These are phyloP conservation scores for Colletotrichum acutatum DNA, from an alignment of 2,329 filamentous ascomycete genomes.

Conservation along the genomic window DNA sequence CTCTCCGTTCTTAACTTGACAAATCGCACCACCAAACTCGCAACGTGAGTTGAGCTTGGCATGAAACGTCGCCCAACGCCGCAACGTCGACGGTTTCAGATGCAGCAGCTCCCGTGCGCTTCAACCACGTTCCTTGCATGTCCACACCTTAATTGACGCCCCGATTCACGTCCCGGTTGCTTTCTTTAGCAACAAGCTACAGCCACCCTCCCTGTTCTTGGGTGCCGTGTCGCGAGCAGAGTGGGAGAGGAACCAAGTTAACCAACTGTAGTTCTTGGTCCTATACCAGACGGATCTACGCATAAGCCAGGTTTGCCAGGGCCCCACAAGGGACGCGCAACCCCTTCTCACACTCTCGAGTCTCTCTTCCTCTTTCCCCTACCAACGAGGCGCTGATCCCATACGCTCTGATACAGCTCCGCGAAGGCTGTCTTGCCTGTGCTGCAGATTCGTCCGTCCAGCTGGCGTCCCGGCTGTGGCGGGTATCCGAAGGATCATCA, in stretches of 20 bases:
- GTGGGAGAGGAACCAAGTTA: background rate
- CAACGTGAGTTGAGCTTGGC: conserved; percentile 31
- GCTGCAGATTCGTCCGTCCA: conserved; percentile 14
- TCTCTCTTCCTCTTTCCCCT: conserved; percentile 22
- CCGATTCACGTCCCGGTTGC: conserved; percentile 30
- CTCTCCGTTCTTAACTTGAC: conserved; percentile 8
- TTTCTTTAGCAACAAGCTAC: conserved; percentile 33
- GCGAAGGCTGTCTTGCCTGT: conserved; percentile 29
- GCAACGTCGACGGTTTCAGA: conserved; percentile 36
- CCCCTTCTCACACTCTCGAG: conserved; percentile 19
- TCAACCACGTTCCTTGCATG: conserved; percentile 35
- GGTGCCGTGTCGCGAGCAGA: background rate
- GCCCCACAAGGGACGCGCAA: conserved; percentile 36
- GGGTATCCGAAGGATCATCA: conserved; percentile 15
- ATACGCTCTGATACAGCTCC: conserved; percentile 35
- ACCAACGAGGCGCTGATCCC: conserved; percentile 23
- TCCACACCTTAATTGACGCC: conserved; percentile 30
- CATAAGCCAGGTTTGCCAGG: conserved; percentile 26
- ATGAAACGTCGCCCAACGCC: conserved; percentile 35
- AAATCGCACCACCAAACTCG: conserved; percentile 25
- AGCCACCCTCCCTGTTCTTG: conserved; percentile 26
- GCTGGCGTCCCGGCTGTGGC: conserved; percentile 12
- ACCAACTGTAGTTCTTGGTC: background rate
- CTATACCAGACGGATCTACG: conserved; percentile 29
- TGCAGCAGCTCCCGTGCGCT: conserved; percentile 33